These are phyloP conservation scores for Cryptococcus sp. DNA, from an alignment of 1,284 basidiomycete genomes.

Conservation along the genomic window DNA sequence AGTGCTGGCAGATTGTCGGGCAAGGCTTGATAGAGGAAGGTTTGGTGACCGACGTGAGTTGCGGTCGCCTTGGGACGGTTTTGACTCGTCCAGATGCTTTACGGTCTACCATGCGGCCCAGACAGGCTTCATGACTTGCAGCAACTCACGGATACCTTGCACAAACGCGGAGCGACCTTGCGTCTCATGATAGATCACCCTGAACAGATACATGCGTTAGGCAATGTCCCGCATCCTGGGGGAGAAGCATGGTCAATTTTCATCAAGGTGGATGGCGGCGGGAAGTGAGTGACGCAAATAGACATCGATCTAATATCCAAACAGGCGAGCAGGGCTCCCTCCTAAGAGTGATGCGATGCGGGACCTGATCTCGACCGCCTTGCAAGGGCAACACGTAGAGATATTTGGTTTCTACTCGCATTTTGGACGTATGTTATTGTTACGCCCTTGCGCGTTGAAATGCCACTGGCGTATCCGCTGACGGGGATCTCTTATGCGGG, in stretches of 20 bases:
- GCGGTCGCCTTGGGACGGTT: too few relatives aligned
- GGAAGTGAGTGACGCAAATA: constrained; percentile 59
- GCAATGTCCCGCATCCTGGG: constrained; percentile 51
- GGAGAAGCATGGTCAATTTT: constrained; percentile 66
- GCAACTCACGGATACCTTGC: constrained; percentile 60
- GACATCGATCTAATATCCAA: not conserved
- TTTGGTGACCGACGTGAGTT: too few relatives aligned
- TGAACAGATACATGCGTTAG: constrained; percentile 64
- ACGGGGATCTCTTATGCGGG: constrained; percentile 19
- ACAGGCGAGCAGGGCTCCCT: constrained; percentile 71
- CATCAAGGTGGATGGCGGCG: constrained; percentile 75
- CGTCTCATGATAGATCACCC: constrained; percentile 73
- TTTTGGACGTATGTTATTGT: constrained; percentile 52
- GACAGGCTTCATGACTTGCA: constrained; percentile 67
- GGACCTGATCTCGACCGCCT: constrained; percentile 59
- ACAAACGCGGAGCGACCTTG: constrained; percentile 61
- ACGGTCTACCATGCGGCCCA: constrained; percentile 67
- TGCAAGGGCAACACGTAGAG: constrained; percentile 60
- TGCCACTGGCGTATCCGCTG: too few relatives aligned
- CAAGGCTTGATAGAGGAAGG: too few relatives aligned
- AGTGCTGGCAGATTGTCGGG: too few relatives aligned
- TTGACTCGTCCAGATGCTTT: constrained; percentile 62
- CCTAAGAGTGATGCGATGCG: constrained; percentile 61
- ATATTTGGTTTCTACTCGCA: constrained; percentile 74
- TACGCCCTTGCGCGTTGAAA: too few relatives aligned